Percentiles rank a stretch among this genome's conserved stretches.
Conservation (phyloP, 768 basidiomycete species). For the Calocera cornea region DNA sequence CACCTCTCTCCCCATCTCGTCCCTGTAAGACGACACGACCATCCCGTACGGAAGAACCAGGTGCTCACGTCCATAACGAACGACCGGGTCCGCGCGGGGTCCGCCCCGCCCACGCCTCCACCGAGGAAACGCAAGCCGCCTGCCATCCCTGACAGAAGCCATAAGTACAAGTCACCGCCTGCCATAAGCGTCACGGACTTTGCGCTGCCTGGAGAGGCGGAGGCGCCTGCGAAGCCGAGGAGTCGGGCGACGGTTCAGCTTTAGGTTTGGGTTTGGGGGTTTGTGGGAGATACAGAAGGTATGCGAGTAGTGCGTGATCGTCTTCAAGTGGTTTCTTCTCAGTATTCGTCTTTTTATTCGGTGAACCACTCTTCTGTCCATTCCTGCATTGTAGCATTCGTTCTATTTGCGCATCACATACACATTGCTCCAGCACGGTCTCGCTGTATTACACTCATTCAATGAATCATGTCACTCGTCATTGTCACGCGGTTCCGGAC, state of each 20-base stretch:
- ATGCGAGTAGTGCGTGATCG: no score
- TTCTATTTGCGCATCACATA: not conserved
- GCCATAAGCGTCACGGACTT: not conserved
- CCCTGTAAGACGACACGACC: not conserved
- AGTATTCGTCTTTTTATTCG: not conserved
- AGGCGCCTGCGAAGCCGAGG: not conserved
- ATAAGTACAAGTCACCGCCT: not conserved
- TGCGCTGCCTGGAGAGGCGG: not conserved
- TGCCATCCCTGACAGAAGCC: not conserved
- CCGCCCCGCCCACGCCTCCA: not conserved
- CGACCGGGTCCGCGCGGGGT: not conserved
- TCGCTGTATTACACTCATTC: no score
- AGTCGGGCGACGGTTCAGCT: not conserved
- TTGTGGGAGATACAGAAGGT: not conserved
- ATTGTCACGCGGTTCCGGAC: no score
- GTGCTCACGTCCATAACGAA: not conserved
- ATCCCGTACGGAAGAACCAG: not conserved
- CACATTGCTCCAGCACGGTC: no score
- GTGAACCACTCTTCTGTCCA: not conserved
- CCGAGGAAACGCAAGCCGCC: not conserved
- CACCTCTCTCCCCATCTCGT: not conserved
- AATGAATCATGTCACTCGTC: no score
- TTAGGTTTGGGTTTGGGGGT: not conserved
- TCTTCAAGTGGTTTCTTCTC: not conserved
- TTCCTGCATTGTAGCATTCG: not conserved